Evolutionary conservation across 306 rosid species (phyloP).

Genomic region (Citrullus amarus): DNA sequence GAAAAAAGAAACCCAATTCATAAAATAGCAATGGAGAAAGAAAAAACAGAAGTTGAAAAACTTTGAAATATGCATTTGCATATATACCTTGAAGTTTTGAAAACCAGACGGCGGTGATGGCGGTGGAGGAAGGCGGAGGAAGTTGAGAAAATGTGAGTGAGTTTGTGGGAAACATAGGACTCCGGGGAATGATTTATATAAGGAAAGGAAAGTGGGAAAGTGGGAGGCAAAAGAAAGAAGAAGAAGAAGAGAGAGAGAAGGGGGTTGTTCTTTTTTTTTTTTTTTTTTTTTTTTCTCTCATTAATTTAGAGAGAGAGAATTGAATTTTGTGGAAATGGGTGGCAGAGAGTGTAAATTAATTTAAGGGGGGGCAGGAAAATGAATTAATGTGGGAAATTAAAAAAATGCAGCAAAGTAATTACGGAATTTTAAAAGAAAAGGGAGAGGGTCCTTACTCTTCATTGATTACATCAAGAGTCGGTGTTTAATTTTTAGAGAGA

Average conservation of each 20-base stretch:
- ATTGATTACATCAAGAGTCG: background rate
- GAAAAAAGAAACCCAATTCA: background rate
- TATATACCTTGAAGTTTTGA: background rate
- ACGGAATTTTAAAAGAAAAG: background rate
- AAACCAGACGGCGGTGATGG: background rate
- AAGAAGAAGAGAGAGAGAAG: constrained; percentile 15
- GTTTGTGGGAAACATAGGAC: constrained; percentile 22
- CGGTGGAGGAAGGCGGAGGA: background rate
- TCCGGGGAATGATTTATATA: constrained; percentile 40
- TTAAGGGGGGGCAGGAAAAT: background rate
- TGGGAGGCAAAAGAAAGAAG: constrained; percentile 21
- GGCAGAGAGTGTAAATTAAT: constrained; percentile 8
- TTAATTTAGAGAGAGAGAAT: background rate
- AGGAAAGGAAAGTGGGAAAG: constrained; percentile 49
- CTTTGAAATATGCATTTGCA: background rate
- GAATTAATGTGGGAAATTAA: constrained; percentile 2
- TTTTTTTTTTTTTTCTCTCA: background rate
- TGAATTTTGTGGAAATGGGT: constrained; percentile 1
- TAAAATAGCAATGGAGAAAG: background rate
- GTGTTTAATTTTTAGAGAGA: background rate
- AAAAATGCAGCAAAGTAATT: background rate
- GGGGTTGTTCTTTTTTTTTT: background rate
- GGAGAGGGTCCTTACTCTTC: background rate
- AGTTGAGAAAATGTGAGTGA: constrained; percentile 8
- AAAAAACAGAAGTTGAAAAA: background rate